phyloP scores from a whole-genome alignment of 345 rosid genomes.

The Heritiera fomes region DNA sequence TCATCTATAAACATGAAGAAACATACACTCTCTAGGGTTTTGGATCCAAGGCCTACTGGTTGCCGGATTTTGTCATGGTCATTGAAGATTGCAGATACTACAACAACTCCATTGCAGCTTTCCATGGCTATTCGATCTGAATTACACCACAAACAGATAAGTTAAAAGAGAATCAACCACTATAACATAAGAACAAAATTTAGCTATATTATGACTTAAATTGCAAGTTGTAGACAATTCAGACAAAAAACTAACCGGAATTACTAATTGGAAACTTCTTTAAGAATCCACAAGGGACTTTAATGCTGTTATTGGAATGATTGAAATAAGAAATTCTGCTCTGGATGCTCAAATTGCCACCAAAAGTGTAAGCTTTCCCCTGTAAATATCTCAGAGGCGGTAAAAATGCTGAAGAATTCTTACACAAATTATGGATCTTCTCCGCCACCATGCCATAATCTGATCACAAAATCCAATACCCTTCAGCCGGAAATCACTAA shows the following conservation, averaged over 20 bases:
- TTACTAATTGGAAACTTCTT: conserved; percentile 54
- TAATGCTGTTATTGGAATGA: conserved; percentile 29
- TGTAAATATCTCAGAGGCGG: conserved; percentile 53
- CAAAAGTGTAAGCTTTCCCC: conserved; percentile 53
- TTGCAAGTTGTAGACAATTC: neutral
- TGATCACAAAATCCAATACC: conserved; percentile 16
- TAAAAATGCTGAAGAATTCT: conserved; percentile 33
- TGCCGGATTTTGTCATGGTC: conserved; percentile 92
- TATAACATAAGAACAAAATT: conserved; percentile 6
- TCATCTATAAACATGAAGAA: conserved; percentile 93
- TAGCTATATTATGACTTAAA: neutral
- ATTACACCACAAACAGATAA: conserved; percentile 1
- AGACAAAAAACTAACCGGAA: conserved; percentile 52
- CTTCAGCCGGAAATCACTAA: neutral
- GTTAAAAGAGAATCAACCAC: neutral
- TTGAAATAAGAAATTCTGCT: conserved; percentile 66
- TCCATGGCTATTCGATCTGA: conserved; percentile 79
- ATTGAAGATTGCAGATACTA: conserved; percentile 84
- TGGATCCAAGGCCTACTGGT: conserved; percentile 74
- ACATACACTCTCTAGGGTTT: conserved; percentile 54
- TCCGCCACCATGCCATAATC: conserved; percentile 59
- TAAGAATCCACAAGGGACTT: conserved; percentile 84
- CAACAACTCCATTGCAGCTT: conserved; percentile 66
- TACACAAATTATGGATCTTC: conserved; percentile 51
- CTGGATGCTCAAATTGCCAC: conserved; percentile 58